Base-by-base conservation (phyloP, 1,284 basidiomycete species). In the Ustilago nuda region DNA sequence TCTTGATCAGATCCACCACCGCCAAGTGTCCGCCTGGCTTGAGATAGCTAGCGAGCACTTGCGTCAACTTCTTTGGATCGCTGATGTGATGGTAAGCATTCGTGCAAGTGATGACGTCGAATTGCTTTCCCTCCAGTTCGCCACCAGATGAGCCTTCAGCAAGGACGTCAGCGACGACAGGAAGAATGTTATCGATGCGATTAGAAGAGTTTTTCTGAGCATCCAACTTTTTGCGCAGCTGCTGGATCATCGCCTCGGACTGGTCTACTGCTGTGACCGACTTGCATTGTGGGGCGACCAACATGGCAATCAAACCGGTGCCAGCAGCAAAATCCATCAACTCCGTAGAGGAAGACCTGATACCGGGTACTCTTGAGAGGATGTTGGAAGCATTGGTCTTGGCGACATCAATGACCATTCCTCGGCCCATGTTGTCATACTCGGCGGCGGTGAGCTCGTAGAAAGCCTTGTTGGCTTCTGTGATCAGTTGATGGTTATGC, bases 31-130 rank as follows among this genome's bases (percentile, higher is more conserved):
- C 76, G 1, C 76, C 72, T 17, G 68, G 68, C 45, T 69, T 72
- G 33, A 78, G 43, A 35, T 68, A 72, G 1, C 39, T 15, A 2
- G 68, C 61, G 8, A 78, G 59, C 19, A 70, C 60, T 56, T 66
- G 59, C 8, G 76, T 66, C 12, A 72, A 60, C 36, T 55, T 54
- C 4, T 45, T 57, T 2, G 76, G 76, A 43, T 74, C 76, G 39
- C 62, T 64, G 8, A 78, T 58, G 57, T 78, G 76, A 39, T 78
- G 76, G 59, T 65, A 78, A n/a, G 68, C 35, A 27, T 72, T 78
- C 8, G 76, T 78, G 66, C 76, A 78, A 3, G 72, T 68, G 51
- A 78, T 63, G 19, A 78, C 66, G 37, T 78, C 76, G 23, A 74
- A 73, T 35, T 45, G 51, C 54, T 59, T 61, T 0, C 64, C 61